Evolutionary conservation across 768 basidiomycete species (phyloP).

Genomic region (Auriscalpium vulgare): DNA sequence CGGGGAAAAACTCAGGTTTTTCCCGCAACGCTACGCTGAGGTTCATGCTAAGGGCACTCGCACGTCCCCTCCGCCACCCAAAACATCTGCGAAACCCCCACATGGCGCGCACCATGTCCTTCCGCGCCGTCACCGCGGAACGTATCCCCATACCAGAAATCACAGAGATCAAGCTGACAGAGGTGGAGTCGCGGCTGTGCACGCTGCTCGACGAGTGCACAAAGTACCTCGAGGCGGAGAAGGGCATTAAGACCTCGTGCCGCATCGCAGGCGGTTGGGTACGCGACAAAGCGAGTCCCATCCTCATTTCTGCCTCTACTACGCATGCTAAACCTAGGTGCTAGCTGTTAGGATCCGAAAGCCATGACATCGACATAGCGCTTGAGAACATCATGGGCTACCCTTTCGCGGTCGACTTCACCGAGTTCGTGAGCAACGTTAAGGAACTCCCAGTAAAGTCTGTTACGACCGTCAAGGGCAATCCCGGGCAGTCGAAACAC

Average conservation of each 20-base stretch:
- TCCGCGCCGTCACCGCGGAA: slow-evolving; percentile 4
- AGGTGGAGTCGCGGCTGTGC: slow-evolving; percentile 64
- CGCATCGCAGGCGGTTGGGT: slow-evolving; percentile 99
- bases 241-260: slow-evolving; percentile 55
- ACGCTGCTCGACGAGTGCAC: slow-evolving; percentile 76
- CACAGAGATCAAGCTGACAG: slow-evolving; percentile 47
- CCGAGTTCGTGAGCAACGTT: slow-evolving; percentile 45
- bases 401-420: slow-evolving; percentile 76
- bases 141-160: slow-evolving; percentile 25
- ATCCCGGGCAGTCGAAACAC: slow-evolving; percentile 97
- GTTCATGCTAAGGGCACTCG: too few species aligned
- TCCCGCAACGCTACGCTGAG: too few species aligned
- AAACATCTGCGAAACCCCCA: too few species aligned
- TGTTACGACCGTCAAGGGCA: slow-evolving; percentile 81
- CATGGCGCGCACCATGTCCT: slow-evolving; percentile 22
- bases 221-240: slow-evolving; percentile 39
- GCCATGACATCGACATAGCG: slow-evolving; percentile 92
- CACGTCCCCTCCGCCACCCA: too few species aligned
- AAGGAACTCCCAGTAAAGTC: slow-evolving; percentile 47
- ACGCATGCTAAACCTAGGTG: background rate
- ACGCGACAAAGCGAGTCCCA: slow-evolving; percentile 79
- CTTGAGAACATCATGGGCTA: slow-evolving; percentile 85
- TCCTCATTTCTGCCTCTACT: background rate
- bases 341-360: slow-evolving; percentile 72
- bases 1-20: too few species aligned